Percentiles rank a stretch among this genome's conserved stretches.
phyloP scores from a whole-genome alignment of 164 flowering plant species.

The Saururus chinensis region DNA sequence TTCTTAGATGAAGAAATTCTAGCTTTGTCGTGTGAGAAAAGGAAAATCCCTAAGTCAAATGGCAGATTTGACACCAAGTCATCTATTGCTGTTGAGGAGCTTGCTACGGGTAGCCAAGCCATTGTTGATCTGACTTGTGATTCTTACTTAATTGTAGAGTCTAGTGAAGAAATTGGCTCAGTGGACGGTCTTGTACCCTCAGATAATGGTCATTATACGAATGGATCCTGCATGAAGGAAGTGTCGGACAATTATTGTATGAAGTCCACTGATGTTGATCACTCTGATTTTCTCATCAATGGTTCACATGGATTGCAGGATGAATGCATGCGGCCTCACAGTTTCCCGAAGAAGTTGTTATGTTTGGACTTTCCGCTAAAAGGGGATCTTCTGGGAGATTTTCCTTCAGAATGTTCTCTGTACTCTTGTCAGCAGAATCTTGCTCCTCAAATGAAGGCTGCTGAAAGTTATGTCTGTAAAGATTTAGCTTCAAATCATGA shows the following conservation, averaged over 20 bases:
- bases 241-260: no score
- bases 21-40: constrained; percentile 43
- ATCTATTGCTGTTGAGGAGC: not conserved
- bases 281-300: not conserved
- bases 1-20: constrained; percentile 28
- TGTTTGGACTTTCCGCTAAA: not conserved
- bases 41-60: constrained; percentile 7
- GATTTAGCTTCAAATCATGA: not conserved
- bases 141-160: not conserved
- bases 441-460: not conserved
- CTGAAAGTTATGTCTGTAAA: not conserved
- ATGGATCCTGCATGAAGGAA: no score
- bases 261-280: not conserved
- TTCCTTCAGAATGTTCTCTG: not conserved
- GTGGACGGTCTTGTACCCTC: not conserved
- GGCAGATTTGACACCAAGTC: not conserved
- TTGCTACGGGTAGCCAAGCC: not conserved
- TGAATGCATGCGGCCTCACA: not conserved
- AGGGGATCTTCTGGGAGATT: not conserved
- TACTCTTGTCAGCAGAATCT: not conserved
- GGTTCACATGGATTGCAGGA: not conserved
- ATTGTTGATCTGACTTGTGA: not conserved
- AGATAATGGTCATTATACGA: no score
- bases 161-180: not conserved
- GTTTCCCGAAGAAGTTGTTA: not conserved